Base-by-base conservation (phyloP, 2,329 filamentous ascomycete genomes). In the Talaromyces sp. region DNA sequence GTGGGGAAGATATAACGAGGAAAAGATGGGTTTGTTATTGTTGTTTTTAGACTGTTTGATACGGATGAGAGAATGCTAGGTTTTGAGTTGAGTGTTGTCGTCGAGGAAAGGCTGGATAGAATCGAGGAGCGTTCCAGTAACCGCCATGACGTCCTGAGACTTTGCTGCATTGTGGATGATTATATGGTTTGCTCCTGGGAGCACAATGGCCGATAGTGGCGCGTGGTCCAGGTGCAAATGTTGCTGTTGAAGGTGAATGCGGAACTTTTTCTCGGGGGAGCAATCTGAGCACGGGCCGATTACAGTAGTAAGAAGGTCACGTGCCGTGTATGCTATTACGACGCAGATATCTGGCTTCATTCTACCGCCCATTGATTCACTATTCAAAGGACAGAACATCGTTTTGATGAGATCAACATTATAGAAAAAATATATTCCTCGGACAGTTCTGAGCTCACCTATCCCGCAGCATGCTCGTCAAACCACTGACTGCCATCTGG, bases 91-190 rank as follows among this genome's bases (percentile, higher is more conserved):
- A 52, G 28, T 36, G 54, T 54, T 33, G 48, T 22, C 25, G 48
- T 22, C 25, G 43, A 22, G 21, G 40, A 22, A 2, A 56, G 17
- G 33, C 31, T 45, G 15, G 41, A 69, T 51, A 67, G 67, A 53
- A 70, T 54, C 37, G 69, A 65, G 21, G 69, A 67, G 40, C 70
- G 64, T 55, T 77, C 75, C 53, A 77, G 66, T 57, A 66, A 67
- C 70, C 72, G 68, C 35, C 73, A 62, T 59, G 75, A 70, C 56
- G 68, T 64, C 57, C 72, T 65, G 62, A 78, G 65, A 66, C 72
- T 71, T 60, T 75, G 74, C 65, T 77, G 74, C 58, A 78, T 65
- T 50, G 35, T 56, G 33, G n/a, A 33, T 1, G 1, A 9, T 22
- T 21, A 25, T 40, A 4, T 5, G 1, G 1, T 4, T 33, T 56